Conservation (phyloP, 2,329 filamentous ascomycete species). For the Colletotrichum higginsianum region DNA sequence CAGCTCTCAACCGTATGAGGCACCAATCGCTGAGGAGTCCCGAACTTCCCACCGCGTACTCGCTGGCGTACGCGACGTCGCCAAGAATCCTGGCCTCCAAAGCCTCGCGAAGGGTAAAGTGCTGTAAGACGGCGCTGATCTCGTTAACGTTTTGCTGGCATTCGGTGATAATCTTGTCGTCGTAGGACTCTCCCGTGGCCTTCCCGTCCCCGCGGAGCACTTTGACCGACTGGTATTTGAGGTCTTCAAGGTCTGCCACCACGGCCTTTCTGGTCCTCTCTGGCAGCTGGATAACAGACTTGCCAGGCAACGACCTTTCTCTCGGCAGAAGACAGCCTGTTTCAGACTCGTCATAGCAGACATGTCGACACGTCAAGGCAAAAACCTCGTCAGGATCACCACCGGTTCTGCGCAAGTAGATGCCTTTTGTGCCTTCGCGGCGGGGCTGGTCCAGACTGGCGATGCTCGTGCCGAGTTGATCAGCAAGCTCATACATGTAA, state of each 20-base stretch:
- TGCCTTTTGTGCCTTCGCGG: not conserved
- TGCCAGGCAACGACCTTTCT: not conserved
- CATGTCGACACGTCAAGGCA: not conserved
- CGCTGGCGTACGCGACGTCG: not conserved
- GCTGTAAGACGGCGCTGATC: not conserved
- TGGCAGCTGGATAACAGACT: not conserved
- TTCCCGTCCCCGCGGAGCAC: too few relatives aligned
- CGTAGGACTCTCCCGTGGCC: too few relatives aligned
- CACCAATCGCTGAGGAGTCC: not conserved
- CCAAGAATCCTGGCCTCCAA: not conserved
- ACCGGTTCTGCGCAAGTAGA: not conserved
- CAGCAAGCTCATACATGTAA: not conserved
- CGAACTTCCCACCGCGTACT: not conserved
- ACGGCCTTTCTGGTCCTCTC: not conserved
- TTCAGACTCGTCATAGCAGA: not conserved
- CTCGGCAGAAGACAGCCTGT: not conserved
- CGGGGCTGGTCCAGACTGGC: not conserved
- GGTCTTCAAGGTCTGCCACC: not conserved
- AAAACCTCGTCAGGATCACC: not conserved
- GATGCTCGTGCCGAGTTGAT: not conserved
- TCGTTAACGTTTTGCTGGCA: too few relatives aligned
- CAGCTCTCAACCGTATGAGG: not conserved
- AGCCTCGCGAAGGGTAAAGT: not conserved
- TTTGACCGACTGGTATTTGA: too few relatives aligned
- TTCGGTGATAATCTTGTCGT: too few relatives aligned